Percentiles rank a stretch among this genome's conserved stretches.
phyloP scores from a whole-genome alignment of 2,329 filamentous ascomycete species.

The Cercospora citrullina region DNA sequence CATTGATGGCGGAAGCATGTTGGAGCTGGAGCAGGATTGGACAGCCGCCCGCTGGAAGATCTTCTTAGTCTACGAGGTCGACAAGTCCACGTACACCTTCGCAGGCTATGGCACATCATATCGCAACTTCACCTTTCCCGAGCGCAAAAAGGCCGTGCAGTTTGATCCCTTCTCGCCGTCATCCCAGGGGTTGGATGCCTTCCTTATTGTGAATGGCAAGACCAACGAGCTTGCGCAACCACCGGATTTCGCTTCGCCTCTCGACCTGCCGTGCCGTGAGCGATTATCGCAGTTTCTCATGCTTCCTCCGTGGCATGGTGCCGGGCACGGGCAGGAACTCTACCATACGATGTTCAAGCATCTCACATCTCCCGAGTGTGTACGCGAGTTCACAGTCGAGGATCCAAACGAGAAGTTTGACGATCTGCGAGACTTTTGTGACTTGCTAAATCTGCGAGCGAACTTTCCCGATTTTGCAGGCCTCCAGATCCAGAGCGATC shows the following conservation, averaged over 20 bases:
- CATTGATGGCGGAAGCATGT: constrained; percentile 86
- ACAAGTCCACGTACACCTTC: constrained; percentile 67
- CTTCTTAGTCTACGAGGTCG: constrained; percentile 65
- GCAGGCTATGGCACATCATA: constrained; percentile 90
- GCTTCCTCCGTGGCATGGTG: constrained; percentile 79
- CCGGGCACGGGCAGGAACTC: constrained; percentile 75
- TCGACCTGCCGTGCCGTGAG: constrained; percentile 70
- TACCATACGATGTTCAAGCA: constrained; percentile 80
- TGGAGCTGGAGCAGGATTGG: constrained; percentile 71
- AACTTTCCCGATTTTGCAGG: constrained; percentile 39
- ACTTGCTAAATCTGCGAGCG: constrained; percentile 64
- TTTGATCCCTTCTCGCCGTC: constrained; percentile 29
- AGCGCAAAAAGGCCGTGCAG: constrained; percentile 29
- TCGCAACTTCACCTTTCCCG: constrained; percentile 62
- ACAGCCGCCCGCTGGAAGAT: constrained; percentile 81
- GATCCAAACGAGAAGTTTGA: constrained; percentile 89
- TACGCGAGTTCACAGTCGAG: constrained; percentile 85
- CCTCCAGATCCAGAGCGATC: constrained; percentile 52
- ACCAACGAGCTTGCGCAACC: constrained; percentile 23
- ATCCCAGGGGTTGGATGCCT: constrained; percentile 27
- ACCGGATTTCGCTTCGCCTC: constrained; percentile 47
- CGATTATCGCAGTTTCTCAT: constrained; percentile 93
- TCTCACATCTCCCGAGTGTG: constrained; percentile 61
- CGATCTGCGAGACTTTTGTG: constrained; percentile 72
- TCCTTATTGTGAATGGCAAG: constrained; percentile 33